Base-by-base conservation (phyloP, 495 filamentous ascomycete genomes). In the Trichoderma asperelloides region DNA sequence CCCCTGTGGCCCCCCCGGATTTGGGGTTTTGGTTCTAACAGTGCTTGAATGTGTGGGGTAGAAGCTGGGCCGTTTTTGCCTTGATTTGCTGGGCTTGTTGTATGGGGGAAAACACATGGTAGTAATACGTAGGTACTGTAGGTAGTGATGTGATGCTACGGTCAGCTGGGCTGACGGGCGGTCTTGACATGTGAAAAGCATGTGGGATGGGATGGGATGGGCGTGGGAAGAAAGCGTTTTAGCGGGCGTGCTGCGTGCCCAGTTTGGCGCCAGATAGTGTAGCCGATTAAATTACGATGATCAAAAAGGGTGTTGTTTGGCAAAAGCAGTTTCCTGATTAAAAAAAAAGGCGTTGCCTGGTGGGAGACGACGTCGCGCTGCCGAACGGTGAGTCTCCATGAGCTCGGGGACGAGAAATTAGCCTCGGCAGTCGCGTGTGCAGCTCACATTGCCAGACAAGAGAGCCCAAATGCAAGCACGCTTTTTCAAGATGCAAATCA, bases 1-100 rank as follows among this genome's bases (percentile, higher is more conserved):
- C 70, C 65, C 33, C 33, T 37, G 66, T 40, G 25, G 27, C 23
- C 23, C 55, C 51, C 55, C 55, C 55, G 55, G 55, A 60, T 60
- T 30, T 60, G 55, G 23, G 16, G 23, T 2, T 60, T 27, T 18
- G 49, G 1, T 60, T n/a, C n/a, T n/a, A n/a, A n/a, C n/a, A n/a
- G n/a, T n/a, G n/a, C 28, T 47, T 47, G 25, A 49, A 67, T 67
- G 66, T 72, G 69, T 71, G 71, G 71, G 68, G 68, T 66, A 69
- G 64, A 25, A 25, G 37, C 67, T 64, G 67, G 66, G 66, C 70
- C 69, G 27, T 60, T 30, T 60, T 30, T 30, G 25, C 47, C n/a
- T 51, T 21, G 9, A 21, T 9, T 15, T 45, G 41, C 47, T 51
- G 21, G n/a, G 47, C 41, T 15, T 45, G 16, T 12, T 45, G 47